Evolutionary conservation across 805 yeast genomes (phyloP).

Genomic region (Starmerella riodocensis): DNA sequence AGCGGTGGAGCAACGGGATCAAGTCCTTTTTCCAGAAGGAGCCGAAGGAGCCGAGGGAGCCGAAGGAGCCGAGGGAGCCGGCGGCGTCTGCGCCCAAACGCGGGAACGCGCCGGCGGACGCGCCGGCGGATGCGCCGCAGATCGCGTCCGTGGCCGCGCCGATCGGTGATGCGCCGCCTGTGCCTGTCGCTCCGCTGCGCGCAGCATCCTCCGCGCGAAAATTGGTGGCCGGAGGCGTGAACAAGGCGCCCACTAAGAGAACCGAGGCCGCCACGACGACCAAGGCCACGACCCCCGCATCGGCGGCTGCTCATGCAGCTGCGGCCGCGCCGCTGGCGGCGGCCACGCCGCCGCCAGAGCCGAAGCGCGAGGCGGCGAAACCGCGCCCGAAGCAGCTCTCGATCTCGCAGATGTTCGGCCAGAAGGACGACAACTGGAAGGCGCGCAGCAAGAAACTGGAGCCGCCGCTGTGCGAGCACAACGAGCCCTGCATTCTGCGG

Average conservation of each 20-base stretch:
- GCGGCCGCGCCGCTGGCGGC: background rate
- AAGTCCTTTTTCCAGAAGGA: constrained; percentile 3
- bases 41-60: no score
- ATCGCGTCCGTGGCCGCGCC: background rate
- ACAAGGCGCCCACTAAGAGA: background rate
- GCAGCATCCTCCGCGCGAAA: background rate
- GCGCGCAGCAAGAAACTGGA: background rate
- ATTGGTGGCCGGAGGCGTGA: background rate
- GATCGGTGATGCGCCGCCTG: no score
- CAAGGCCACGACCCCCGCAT: background rate
- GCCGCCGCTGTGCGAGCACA: constrained; percentile 22
- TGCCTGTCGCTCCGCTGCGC: background rate
- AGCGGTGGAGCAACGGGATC: constrained; percentile 6
- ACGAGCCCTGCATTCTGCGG: constrained; percentile 26
- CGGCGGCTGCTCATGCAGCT: no score
- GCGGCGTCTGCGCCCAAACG: background rate
- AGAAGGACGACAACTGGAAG: constrained; percentile 6
- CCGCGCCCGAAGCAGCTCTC: constrained; percentile 2
- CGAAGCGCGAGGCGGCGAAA: background rate
- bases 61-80: background rate
- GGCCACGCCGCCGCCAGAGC: background rate
- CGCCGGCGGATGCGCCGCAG: background rate
- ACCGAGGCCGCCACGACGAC: background rate
- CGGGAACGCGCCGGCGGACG: background rate
- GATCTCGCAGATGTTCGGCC: constrained; percentile 6